phyloP scores from a whole-genome alignment of 306 rosid species.

The Astragalus glycyphyllos region DNA sequence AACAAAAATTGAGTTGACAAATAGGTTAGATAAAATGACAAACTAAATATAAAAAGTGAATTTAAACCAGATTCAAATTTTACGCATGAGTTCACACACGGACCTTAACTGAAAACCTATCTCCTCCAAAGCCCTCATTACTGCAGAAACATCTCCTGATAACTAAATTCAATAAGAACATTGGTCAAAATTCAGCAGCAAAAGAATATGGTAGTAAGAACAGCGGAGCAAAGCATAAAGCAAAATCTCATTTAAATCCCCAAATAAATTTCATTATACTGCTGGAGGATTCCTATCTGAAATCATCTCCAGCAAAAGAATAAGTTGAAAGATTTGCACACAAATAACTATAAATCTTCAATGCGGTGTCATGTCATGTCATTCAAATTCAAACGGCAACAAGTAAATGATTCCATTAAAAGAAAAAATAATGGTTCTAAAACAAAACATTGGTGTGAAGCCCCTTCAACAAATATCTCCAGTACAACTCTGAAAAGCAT shows the following conservation, averaged over 20 bases:
- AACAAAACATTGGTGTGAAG: not conserved
- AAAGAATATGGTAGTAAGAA: not conserved
- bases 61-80: conserved; percentile 24
- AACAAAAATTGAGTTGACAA: conserved; percentile 22
- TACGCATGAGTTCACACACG: conserved; percentile 35
- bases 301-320: not conserved
- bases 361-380: not conserved
- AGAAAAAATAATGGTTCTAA: not conserved
- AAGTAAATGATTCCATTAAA: not conserved
- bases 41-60: conserved; percentile 34
- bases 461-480: not conserved
- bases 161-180: conserved; percentile 58
- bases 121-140: conserved; percentile 88
- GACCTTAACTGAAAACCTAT: conserved; percentile 90
- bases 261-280: conserved; percentile 15
- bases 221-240: conserved; percentile 9
- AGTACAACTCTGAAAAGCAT: not conserved
- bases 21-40: conserved; percentile 32
- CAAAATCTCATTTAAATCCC: conserved; percentile 21
- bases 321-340: too few species aligned
- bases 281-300: not conserved
- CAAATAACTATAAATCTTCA: conserved; percentile 4
- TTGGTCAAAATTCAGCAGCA: conserved; percentile 28
- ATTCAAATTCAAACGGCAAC: conserved; percentile 3
- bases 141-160: conserved; percentile 83